Conservation (phyloP, 2,329 filamentous ascomycete genomes). For the Penicillium crustosum region DNA sequence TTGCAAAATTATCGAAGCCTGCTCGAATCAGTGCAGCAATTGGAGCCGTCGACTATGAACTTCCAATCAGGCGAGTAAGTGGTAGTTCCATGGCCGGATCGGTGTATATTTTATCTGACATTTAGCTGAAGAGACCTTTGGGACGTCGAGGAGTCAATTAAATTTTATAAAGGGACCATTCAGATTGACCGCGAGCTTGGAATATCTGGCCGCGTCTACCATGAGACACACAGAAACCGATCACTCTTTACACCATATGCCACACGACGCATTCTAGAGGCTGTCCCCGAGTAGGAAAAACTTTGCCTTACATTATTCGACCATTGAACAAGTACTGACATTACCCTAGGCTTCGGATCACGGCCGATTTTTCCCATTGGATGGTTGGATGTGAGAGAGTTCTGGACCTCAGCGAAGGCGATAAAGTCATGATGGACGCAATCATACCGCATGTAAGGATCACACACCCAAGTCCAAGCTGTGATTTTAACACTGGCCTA, state of each 20-base stretch:
- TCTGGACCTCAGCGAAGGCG: neutral
- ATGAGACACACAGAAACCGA: neutral
- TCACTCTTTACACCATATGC: neutral
- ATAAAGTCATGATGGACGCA: neutral
- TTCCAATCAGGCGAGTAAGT: neutral
- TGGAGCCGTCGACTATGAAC: neutral
- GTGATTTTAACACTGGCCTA: neutral
- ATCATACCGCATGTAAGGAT: neutral
- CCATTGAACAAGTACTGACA: neutral
- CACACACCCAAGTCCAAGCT: neutral
- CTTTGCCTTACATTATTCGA: neutral
- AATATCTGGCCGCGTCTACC: neutral
- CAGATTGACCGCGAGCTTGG: neutral
- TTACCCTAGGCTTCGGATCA: neutral
- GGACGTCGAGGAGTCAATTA: neutral
- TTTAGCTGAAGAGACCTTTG: neutral
- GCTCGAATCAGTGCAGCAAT: neutral
- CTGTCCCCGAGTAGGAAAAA: neutral
- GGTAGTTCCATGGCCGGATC: neutral
- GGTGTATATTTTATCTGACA: neutral
- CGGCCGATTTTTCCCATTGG: neutral
- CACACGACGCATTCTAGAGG: neutral
- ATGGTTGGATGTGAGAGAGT: neutral
- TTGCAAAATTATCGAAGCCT: neutral
- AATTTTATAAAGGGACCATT: neutral